Conservation (phyloP, 1,284 basidiomycete species). For the Ganoderma boninense region DNA sequence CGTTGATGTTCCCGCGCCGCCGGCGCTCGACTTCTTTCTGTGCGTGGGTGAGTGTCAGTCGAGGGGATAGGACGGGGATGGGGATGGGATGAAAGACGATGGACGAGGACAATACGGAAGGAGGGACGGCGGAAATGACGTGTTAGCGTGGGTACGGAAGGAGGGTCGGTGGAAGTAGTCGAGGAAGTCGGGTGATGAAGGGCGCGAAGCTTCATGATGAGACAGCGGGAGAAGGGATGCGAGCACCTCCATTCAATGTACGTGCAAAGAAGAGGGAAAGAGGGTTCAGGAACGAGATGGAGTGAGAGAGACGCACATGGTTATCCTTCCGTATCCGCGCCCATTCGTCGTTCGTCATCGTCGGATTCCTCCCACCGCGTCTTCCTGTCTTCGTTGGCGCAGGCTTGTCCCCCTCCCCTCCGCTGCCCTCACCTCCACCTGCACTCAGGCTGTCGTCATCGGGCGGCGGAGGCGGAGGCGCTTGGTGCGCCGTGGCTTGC, state of each 20-base stretch:
- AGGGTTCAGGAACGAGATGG: background rate
- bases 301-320: constrained; percentile 60
- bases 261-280: background rate
- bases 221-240: background rate
- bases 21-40: constrained; percentile 98
- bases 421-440: background rate
- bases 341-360: constrained; percentile 74
- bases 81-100: too few species aligned
- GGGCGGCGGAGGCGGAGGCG: background rate
- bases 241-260: background rate
- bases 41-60: background rate
- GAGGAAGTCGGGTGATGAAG: background rate
- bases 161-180: background rate
- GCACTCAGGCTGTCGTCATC: constrained; percentile 7
- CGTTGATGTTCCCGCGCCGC: constrained; percentile 93
- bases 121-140: constrained; percentile 10
- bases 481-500: constrained; percentile 25
- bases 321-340: constrained; percentile 85
- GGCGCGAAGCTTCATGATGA: background rate
- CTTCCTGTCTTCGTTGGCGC: constrained; percentile 20
- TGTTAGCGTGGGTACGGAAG: constrained; percentile 5
- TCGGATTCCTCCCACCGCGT: constrained; percentile 48
- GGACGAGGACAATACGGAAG: too few species aligned
- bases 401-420: constrained; percentile 29
- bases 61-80: too few species aligned